Base-by-base conservation (phyloP, 305 asterid species). In the Fraxinus sp. region DNA sequence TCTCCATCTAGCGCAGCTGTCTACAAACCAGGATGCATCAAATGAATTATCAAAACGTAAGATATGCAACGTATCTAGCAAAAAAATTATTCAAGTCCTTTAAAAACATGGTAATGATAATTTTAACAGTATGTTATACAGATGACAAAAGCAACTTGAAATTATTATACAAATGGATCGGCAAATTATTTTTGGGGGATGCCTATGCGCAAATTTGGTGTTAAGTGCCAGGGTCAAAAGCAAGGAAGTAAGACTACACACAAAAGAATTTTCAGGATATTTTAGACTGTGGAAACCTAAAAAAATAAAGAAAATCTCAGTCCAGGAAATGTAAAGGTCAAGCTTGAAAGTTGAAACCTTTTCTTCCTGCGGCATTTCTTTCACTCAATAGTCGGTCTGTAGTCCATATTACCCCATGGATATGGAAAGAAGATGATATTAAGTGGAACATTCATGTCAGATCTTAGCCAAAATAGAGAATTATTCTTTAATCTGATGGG, bases 1-100 rank as follows among this genome's bases (percentile, higher is more conserved):
- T 96, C 99, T 76, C 99, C 99, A 89, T 96, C 99, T 82, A 96
- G 91, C 68, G 99, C 98, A 84, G 99, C 81, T 83, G 99, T 96
- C 99, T 96, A 82, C 80, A 90, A 77, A 86, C 84, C 55, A 79
- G 72, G 85, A 22, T 7, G 79, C 26, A 46, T 80, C 83, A 77
- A 33, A 79, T 32, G 43, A 30, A 83, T 75, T 62, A 72, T 74
- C 77, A 35, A 79, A 64, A 78, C 36, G 77, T 68, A 62, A 83
- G 33, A 85, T 39, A 74, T 49, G 77, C 68, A 72, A 77, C 33
- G 8, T 36, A 72, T 74, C 80, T 64, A 66, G 35, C 39, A 52
- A 52, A n/a, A 41, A 35, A 9, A 49, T 30, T 71, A 22, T 20
- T 22, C 55, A 39, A 59, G 82, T 52, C 77, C 81, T 33, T 73